Percentiles rank a stretch among this genome's conserved stretches.
These are phyloP conservation scores for Ascomycota sp. DNA, from an alignment of 2,329 filamentous ascomycete genomes.

Conservation along the genomic window DNA sequence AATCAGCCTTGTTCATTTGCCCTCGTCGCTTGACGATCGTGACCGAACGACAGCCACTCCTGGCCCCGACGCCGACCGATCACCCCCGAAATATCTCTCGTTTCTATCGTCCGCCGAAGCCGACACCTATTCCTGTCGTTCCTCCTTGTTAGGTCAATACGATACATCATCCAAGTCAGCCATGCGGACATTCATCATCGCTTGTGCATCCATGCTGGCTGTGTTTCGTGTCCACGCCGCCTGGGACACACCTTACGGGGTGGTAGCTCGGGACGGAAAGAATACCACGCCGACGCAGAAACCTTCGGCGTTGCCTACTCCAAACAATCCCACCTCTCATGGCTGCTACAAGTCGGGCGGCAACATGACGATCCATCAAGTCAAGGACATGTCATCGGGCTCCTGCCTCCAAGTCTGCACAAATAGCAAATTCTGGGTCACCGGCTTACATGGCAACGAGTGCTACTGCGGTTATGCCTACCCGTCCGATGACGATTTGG, in stretches of 20 bases:
- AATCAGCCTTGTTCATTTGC: too few species aligned
- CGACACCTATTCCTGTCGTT: background rate
- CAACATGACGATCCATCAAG: slow-evolving; percentile 12
- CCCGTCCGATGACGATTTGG: slow-evolving; percentile 32
- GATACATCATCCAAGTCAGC: too few species aligned
- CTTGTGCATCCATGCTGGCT: slow-evolving; percentile 9
- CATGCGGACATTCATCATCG: slow-evolving; percentile 13
- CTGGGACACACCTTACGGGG: slow-evolving; percentile 2
- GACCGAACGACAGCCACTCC: too few species aligned
- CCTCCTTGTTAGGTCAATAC: background rate
- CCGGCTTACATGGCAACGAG: slow-evolving; percentile 35
- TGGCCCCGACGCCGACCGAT: too few species aligned
- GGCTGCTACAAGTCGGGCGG: slow-evolving; percentile 27
- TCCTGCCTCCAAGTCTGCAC: slow-evolving; percentile 19
- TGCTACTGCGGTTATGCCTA: slow-evolving; percentile 56
- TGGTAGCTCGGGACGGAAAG: slow-evolving; percentile 1
- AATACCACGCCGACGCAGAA: slow-evolving; percentile 8
- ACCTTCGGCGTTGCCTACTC: slow-evolving; percentile 15
- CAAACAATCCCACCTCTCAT: slow-evolving; percentile 19
- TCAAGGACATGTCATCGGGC: slow-evolving; percentile 14
- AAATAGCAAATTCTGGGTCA: slow-evolving; percentile 27
- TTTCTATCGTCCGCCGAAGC: background rate
- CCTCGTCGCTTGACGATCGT: too few species aligned
- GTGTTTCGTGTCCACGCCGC: slow-evolving; percentile 7
- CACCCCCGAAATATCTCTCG: too few species aligned